Conservation (phyloP, 2,329 filamentous ascomycete species). For the Xylariaceae sp. region DNA sequence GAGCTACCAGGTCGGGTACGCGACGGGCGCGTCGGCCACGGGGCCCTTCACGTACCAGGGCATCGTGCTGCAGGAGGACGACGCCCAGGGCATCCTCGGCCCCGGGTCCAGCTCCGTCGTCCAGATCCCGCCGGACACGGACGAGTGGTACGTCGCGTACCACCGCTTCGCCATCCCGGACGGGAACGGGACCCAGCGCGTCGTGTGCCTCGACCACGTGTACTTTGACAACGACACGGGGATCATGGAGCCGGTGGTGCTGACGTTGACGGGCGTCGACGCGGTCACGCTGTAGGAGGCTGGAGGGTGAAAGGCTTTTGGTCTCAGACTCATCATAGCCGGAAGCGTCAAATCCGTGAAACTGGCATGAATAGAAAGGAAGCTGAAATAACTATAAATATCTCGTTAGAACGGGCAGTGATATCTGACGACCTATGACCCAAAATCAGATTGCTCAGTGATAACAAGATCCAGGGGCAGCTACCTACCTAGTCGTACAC, state of each 20-base stretch:
- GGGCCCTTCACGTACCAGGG: conserved; percentile 40
- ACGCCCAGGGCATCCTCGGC: conserved; percentile 32
- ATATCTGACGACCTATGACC: too few relatives aligned
- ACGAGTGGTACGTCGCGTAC: conserved; percentile 43
- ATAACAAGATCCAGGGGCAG: too few relatives aligned
- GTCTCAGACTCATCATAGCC: background rate
- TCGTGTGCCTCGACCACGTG: conserved; percentile 35
- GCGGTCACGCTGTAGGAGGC: background rate
- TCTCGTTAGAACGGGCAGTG: background rate
- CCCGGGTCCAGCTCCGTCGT: conserved; percentile 39
- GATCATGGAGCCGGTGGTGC: conserved; percentile 29
- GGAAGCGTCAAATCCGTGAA: background rate
- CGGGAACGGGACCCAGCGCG: conserved; percentile 35
- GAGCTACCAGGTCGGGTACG: conserved; percentile 40
- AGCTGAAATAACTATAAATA: background rate
- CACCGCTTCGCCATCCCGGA: conserved; percentile 39
- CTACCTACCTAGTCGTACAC: too few relatives aligned
- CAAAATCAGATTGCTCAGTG: too few relatives aligned
- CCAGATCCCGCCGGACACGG: conserved; percentile 34
- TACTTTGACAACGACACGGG: conserved; percentile 30
- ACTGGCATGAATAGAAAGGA: background rate
- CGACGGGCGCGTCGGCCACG: conserved; percentile 27
- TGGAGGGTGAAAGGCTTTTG: background rate
- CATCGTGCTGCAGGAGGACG: conserved; percentile 35
- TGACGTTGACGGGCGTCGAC: conserved; percentile 27